Conservation (phyloP, 1,139 yeast species). For the Taphrina communis region DNA sequence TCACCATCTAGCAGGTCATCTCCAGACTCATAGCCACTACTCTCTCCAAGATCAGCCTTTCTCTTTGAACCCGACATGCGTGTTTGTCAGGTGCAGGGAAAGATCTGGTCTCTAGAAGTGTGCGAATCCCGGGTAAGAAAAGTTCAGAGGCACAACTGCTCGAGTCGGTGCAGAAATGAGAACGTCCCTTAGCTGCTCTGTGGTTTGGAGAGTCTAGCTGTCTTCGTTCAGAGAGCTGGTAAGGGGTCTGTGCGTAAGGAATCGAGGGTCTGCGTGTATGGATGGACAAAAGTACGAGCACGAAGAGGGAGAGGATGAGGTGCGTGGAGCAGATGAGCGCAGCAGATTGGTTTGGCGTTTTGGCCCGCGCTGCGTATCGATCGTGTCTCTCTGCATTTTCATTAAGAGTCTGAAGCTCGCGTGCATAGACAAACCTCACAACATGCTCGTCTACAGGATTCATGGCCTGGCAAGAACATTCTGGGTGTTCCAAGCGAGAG, state of each 20-base stretch:
- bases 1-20: conserved; percentile 18
- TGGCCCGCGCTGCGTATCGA: neutral
- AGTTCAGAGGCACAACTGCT: neutral
- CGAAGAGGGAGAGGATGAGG: conserved; percentile 12
- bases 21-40: conserved; percentile 31
- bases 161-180: neutral
- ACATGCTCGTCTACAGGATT: neutral
- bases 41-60: conserved; percentile 21
- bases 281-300: neutral
- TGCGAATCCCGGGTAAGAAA: no score
- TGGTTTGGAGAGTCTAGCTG: no score
- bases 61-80: conserved; percentile 21
- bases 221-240: no score
- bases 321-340: conserved; percentile 19
- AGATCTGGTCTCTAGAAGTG: no score
- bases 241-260: no score
- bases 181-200: no score
- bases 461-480: no score
- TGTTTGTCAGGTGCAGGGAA: no score
- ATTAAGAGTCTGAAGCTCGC: neutral
- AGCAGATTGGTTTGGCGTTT: neutral
- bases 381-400: neutral
- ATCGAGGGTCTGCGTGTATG: no score
- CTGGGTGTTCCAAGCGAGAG: no score
- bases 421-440: conserved; percentile 15